These are phyloP conservation scores for Zangia roseola DNA, from an alignment of 768 basidiomycete species.

Conservation along the genomic window DNA sequence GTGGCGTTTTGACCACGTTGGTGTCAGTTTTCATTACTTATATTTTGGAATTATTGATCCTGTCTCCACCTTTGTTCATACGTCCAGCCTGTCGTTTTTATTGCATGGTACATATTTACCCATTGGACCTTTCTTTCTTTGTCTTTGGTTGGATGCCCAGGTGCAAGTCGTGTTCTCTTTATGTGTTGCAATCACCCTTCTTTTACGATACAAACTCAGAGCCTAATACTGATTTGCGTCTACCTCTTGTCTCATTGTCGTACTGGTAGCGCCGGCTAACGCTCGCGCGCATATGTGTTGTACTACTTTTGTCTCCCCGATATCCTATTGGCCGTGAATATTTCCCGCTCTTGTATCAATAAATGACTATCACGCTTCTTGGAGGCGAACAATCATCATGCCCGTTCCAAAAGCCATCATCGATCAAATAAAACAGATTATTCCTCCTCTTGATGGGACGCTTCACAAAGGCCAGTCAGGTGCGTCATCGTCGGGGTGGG, in stretches of 20 bases:
- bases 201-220: constrained; percentile 24
- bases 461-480: constrained; percentile 96
- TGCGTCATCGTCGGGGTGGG: constrained; percentile 28
- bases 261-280: constrained; percentile 13
- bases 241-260: constrained; percentile 4
- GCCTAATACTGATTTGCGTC: constrained; percentile 25
- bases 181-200: constrained; percentile 5
- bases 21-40: constrained; percentile 21
- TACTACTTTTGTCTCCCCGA: constrained; percentile 18
- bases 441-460: constrained; percentile 86
- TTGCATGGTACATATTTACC: constrained; percentile 26
- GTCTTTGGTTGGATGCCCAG: constrained; percentile 13
- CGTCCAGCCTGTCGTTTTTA: constrained; percentile 1
- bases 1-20: background rate
- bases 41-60: constrained; percentile 31
- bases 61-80: background rate
- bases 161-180: constrained; percentile 2
- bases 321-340: constrained; percentile 19
- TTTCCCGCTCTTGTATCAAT: background rate
- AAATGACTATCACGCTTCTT: background rate
- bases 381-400: constrained; percentile 39
- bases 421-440: constrained; percentile 74
- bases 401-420: constrained; percentile 58
- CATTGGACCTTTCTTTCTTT: constrained; percentile 19
- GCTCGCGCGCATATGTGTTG: constrained; percentile 27